Evolutionary conservation across 352 stramenopile genomes (phyloP), one percentile per base, ranked within the genome.

Genomic region (Globisporangium echinulatum): DNA sequence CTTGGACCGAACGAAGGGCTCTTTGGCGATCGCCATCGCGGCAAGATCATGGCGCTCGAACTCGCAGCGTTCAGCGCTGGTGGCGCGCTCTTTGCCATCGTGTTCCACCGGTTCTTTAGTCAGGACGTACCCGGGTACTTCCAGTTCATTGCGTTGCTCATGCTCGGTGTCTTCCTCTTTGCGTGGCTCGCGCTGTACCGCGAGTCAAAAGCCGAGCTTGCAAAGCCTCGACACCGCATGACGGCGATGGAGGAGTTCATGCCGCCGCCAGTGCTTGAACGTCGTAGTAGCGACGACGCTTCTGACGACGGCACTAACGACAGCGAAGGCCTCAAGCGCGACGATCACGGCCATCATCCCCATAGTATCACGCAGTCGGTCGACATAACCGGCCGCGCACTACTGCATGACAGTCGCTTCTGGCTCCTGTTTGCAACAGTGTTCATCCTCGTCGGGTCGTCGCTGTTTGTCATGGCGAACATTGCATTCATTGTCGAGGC

Each of bases 381-480:
- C 14, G 73, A 87, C 60, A 79, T 91, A 42, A 91, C 79, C 0
- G 75, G 80, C 0, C 55, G 60, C 4, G 67, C 64, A 11, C 67
- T 91, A 33, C 62, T 93, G 3, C 13, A 40, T 0, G 82, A 90
- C 52, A 60, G 53, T 4, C 70, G 74, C 37, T 91, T 91, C 52
- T 91, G 77, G 81, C 40, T 88, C 46, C 62, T 92, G 37, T 90
- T 92, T 47, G 53, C 74, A 11, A 81, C 76, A 0, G 77, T 91
- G 0, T 87, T 91, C 48, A 82, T 93, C 39, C 60, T 89, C 37
- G 79, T 93, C 40, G 79, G 81, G 11, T 78, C 77, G 15, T 76
- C 79, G 49, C 64, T 93, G 7, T 91, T 93, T 59, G 66, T 93
- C 47, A 89, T 92, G 77, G 66, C 81, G 49, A 92, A 90, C 63